These are phyloP conservation scores for Nitzschia putrida DNA, from an alignment of 108 stramenopile species.

Conservation along the genomic window DNA sequence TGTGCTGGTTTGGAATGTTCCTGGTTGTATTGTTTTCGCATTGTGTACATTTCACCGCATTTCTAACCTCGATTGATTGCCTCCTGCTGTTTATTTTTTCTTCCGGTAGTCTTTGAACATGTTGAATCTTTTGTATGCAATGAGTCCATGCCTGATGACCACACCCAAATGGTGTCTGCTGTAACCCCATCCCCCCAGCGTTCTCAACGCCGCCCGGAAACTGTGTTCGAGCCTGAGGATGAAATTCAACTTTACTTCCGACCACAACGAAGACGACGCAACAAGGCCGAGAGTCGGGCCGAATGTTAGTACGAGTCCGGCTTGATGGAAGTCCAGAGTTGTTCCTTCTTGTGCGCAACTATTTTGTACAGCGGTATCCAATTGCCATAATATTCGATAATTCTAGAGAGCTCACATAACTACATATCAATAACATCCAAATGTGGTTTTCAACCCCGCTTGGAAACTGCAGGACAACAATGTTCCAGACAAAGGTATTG, in stretches of 20 bases:
- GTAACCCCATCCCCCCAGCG: neutral
- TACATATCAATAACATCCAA: no score
- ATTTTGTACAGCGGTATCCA: no score
- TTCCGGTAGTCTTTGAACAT: slow-evolving; percentile 12
- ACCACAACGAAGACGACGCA: slow-evolving; percentile 2
- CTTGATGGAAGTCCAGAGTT: no score
- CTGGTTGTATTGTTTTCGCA: neutral
- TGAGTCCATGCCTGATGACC: slow-evolving; percentile 8
- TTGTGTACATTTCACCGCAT: neutral
- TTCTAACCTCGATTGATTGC: neutral
- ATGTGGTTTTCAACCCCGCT: no score
- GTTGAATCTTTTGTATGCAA: slow-evolving; percentile 19
- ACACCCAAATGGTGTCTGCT: neutral
- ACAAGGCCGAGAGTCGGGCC: neutral
- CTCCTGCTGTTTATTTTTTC: neutral
- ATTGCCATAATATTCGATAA: no score
- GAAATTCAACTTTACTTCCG: slow-evolving; percentile 26
- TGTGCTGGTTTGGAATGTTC: no score
- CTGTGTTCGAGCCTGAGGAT: slow-evolving; percentile 14
- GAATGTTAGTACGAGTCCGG: no score
- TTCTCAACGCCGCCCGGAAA: neutral
- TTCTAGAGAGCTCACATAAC: no score
- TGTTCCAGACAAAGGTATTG: no score
- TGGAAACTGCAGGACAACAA: no score
- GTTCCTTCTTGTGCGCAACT: no score